Evolutionary conservation across 352 stramenopile species (phyloP), one percentile per base, ranked within the genome.

Genomic region (Phytophthora agathidicida): DNA sequence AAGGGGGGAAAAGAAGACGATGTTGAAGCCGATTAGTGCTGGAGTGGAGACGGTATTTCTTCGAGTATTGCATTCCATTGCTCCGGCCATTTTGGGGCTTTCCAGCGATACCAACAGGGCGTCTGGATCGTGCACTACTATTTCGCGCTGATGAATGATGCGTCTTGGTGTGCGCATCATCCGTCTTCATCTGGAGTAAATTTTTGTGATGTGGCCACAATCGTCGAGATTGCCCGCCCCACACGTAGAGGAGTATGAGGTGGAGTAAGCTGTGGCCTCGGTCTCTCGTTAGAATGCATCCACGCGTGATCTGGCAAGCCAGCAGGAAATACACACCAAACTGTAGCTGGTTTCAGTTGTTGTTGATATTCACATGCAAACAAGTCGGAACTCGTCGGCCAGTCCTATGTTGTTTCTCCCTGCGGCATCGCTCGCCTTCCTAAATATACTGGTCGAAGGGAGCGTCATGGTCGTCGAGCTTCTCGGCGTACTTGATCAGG

Each of bases 401-500:
- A 59, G 53, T 46, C 55, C 57, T 64, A 66, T 48, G 55, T 22
- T 61, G 47, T 55, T 48, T 69, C 33, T 57, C 46, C 35, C 41
- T 54, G 39, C 48, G 39, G 14, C 43, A 47, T 27, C 26, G 36
- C 31, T 62, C 45, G 42, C 55, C 51, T 65, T 44, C 65, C 68
- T 87, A 88, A 71, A 85, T 79, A 77, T 75, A 87, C 60, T 78
- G 67, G 47, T 86, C 76, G 46, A 78, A 73, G 17, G 69, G 69
- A 60, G 71, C 28, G 47, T 87, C 76, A 51, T 83, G 61, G 62
- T 91, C 74, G 50, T 92, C 83, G 7, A 93, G 76, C 53, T 89
- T 73, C 59, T 89, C 84, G 17, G 84, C 84, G 58, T 91, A 91
- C 78, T 93, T 89, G 75, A 93, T 93, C 38, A 93, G 54, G 54